Base-by-base conservation (phyloP, 805 yeast genomes). In the Saturnispora quitensis region DNA sequence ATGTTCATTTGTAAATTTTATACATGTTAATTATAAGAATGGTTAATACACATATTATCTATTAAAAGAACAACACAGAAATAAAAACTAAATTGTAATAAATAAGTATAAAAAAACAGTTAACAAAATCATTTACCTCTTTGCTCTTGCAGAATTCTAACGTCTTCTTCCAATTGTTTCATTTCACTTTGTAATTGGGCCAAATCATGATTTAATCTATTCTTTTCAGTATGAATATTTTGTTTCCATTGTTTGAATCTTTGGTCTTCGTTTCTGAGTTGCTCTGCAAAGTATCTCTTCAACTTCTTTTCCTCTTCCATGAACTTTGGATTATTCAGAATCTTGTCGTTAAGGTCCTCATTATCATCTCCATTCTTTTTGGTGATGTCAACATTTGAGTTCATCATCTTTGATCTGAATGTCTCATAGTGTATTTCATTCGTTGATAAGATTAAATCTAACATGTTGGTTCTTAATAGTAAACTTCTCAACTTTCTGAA, bases 211-310 rank as follows among this genome's bases (percentile, higher is more conserved):
- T 93, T 93, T 66, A 93, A 77, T 68, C 96, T 81, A 70, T 89
- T 87, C 73, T 96, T 86, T 73, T 93, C 97, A 60, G 88, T 89
- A 59, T 89, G 93, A 60, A 93, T 88, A 66, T 93, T 91, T 61
- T 89, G 87, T 73, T 90, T 97, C 99, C 99, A 93, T 74, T 91
- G 96, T 75, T 95, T 87, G 70, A 93, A 93, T 66, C 99, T 80
- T 63, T 89, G 95, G 65, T 93, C 99, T 73, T 93, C 99, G 46
- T 86, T 86, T 73, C 91, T 90, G 55, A 93, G 88, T 73, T 93
- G 97, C 69, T 90, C 97, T 9, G 98, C 91, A 72, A 93, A 93
- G 68, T 86, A 86, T 71, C 86, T 85, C 78, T 93, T 89, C 65
- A 93, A 76, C 34, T 90, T 85, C 67, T 88, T 93, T 70, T 93